A percentile compares a stretch with the other conserved stretches of the same genome.
Evolutionary conservation across 192 early-diverging fungal species (phyloP).

Genomic region (Coemansia sp.): DNA sequence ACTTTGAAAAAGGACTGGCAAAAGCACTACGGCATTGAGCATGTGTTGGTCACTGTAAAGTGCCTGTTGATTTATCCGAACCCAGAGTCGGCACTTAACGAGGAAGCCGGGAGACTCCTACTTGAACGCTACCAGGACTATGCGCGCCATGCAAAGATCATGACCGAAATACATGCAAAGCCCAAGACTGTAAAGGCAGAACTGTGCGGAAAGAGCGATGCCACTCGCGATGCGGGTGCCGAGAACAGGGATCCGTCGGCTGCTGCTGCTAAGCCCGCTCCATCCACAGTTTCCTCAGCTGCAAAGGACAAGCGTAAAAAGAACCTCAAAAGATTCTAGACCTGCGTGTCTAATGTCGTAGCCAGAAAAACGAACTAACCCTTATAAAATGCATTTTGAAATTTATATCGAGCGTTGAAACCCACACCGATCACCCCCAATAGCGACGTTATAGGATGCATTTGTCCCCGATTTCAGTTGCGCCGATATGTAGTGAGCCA

Average conservation of each 20-base stretch:
- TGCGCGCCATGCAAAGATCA: conserved; percentile 72
- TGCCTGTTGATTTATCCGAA: conserved; percentile 94
- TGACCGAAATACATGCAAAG: conserved; percentile 79
- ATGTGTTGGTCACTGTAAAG: conserved; percentile 91
- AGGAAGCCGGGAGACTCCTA: conserved; percentile 88
- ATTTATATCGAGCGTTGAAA: too few relatives aligned
- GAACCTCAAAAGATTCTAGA: conserved; percentile 50
- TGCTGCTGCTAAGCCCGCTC: background rate
- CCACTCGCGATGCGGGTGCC: background rate
- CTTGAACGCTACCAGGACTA: conserved; percentile 87
- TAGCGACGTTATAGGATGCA: too few relatives aligned
- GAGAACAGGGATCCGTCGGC: conserved; percentile 30
- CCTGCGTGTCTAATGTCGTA: too few relatives aligned
- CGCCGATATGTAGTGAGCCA: too few relatives aligned
- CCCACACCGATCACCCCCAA: too few relatives aligned
- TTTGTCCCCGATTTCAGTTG: too few relatives aligned
- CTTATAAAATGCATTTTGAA: too few relatives aligned
- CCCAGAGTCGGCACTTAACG: conserved; percentile 93
- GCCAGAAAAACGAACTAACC: too few relatives aligned
- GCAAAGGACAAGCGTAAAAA: conserved; percentile 46
- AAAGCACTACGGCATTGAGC: conserved; percentile 73
- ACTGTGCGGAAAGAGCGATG: background rate
- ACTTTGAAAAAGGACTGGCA: conserved; percentile 98
- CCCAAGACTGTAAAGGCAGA: conserved; percentile 20
- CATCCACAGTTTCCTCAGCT: conserved; percentile 1